Evolutionary conservation across 345 rosid species (phyloP), one percentile per base, ranked within the genome.

Genomic region (Populus davidiana): DNA sequence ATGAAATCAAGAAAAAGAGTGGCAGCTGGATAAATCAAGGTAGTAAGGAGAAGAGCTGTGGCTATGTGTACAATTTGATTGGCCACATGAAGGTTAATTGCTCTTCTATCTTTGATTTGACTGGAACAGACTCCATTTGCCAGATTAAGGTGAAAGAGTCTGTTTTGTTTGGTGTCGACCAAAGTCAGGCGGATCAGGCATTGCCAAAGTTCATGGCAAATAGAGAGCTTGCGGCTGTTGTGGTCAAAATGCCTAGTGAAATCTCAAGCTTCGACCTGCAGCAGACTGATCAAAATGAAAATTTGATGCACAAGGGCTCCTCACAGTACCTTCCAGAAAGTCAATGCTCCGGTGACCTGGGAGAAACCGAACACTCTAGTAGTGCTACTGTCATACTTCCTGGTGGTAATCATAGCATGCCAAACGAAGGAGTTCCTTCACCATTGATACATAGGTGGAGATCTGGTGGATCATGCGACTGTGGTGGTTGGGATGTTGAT

Each of bases 401-500:
- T 6, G 86, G 89, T n/a, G 99, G 91, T 65, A 67, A 82, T 31
- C 99, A 94, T 84, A 83, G 97, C 76, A 71, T 93, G 74, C 95
- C 96, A 39, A 83, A 77, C 80, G 84, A 87, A 76, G 84, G 91
- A 63, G 81, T 68, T 20, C 99, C 95, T 80, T 83, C 93, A 5
- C 86, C 94, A 39, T 77, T 94, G 87, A 82, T 93, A 78, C 83
- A 90, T 8, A 78, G 98, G 62, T 94, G 97, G 97, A 90, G 67
- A 77, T 79, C 89, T 6, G 91, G 94, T 78, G 98, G 97, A 78
- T 72, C 83, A 25, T 95, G 99, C 39, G 98, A 95, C 76, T 95
- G 98, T 67, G 99, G 99, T 67, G 99, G 99, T 29, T 95, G 99
- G 99, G 99, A 95, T 85, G 85, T 91, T 21, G 99, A 98, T 71